Conservation (phyloP, 108 stramenopile species). For the Fragilaria radians region DNA sequence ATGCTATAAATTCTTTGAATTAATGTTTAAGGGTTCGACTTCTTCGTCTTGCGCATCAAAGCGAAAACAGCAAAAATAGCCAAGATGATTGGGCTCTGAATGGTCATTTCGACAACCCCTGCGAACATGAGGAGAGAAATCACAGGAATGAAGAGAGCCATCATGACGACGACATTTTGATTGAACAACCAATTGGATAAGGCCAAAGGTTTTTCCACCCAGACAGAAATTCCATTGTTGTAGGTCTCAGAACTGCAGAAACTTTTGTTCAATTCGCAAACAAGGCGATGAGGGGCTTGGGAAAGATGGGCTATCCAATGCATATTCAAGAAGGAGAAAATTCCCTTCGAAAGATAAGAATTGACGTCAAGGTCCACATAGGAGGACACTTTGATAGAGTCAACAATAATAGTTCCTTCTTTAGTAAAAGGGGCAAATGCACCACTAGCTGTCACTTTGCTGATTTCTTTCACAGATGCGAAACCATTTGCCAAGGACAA, state of each 20-base stretch:
- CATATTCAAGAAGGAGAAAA: background rate
- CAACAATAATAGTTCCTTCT: background rate
- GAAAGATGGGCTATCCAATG: background rate
- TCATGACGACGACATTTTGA: background rate
- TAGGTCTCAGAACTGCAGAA: background rate
- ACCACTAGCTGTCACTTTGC: background rate
- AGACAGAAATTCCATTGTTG: background rate
- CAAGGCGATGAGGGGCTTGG: background rate
- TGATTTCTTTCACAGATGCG: background rate
- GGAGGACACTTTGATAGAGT: background rate
- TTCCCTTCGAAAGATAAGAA: background rate
- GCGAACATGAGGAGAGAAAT: background rate
- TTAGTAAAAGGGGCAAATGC: conserved; percentile 1
- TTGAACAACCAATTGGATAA: background rate
- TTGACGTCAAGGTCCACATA: background rate
- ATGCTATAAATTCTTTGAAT: too few relatives aligned
- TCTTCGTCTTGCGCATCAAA: background rate
- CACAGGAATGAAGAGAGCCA: background rate
- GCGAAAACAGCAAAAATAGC: background rate
- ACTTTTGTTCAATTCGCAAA: background rate
- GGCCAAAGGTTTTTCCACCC: background rate
- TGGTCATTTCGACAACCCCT: background rate
- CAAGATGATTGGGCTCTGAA: background rate
- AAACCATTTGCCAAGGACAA: background rate
- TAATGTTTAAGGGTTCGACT: too few relatives aligned